Evolutionary conservation across 176 grass and related monocot genomes (phyloP).

Genomic region (Saccharum spontaneum): DNA sequence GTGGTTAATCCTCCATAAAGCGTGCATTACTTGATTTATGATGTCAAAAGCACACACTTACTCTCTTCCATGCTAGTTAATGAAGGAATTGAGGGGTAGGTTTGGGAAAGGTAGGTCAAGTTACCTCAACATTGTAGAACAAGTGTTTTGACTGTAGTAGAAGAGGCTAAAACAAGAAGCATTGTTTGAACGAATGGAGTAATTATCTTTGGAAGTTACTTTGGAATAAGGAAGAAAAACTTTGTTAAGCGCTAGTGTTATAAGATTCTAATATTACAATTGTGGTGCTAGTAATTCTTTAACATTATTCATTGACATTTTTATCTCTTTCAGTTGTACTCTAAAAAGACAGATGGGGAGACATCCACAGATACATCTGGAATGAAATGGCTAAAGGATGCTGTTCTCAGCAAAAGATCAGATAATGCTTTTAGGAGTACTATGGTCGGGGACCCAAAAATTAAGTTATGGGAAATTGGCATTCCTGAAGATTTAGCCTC

Average conservation of each 20-base stretch:
- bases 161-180: not conserved
- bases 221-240: not conserved
- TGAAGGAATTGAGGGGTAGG: not conserved
- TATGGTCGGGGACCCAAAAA: constrained; percentile 92
- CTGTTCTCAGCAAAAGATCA: constrained; percentile 81
- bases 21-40: not conserved
- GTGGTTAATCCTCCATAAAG: not conserved
- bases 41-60: not conserved
- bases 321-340: constrained; percentile 56
- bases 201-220: constrained; percentile 12
- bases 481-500: constrained; percentile 61
- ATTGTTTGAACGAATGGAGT: not conserved
- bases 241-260: not conserved
- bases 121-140: not conserved
- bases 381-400: constrained; percentile 87
- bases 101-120: not conserved
- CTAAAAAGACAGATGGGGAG: constrained; percentile 64
- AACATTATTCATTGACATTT: constrained; percentile 4
- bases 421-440: constrained; percentile 77
- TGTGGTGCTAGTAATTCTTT: not conserved
- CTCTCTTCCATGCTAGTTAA: not conserved
- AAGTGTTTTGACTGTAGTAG: not conserved
- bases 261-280: constrained; percentile 10
- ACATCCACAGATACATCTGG: constrained; percentile 52
- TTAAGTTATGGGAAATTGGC: constrained; percentile 76